These are phyloP conservation scores for Casuarina cunninghamiana DNA, from an alignment of 306 rosid species.

Conservation along the genomic window DNA sequence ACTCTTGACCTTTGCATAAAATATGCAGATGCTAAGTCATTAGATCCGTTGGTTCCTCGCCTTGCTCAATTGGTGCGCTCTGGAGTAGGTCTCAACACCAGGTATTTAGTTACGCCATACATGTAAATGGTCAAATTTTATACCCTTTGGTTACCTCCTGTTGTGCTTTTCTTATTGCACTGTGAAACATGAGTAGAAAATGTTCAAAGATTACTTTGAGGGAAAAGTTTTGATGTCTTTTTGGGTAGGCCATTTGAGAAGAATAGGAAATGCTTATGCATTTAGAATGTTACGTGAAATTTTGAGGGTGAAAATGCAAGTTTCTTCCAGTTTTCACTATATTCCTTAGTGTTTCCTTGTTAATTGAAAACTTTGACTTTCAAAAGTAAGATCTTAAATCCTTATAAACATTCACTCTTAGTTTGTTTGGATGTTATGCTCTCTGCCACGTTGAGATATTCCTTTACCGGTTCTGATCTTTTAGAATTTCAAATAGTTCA, in stretches of 20 bases:
- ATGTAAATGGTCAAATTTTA: neutral
- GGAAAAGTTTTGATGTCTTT: neutral
- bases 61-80: conserved; percentile 88
- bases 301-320: too few relatives aligned
- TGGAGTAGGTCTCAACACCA: conserved; percentile 96
- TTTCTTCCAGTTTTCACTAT: too few relatives aligned
- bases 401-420: too few relatives aligned
- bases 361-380: too few relatives aligned
- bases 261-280: neutral
- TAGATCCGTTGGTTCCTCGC: conserved; percentile 75
- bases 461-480: neutral
- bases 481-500: neutral
- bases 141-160: neutral
- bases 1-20: conserved; percentile 87
- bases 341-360: too few relatives aligned
- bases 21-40: conserved; percentile 77
- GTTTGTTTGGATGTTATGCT: too few relatives aligned
- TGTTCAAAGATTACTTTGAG: neutral
- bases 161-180: neutral
- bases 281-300: neutral
- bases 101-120: conserved; percentile 42
- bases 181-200: neutral
- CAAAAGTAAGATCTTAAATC: too few relatives aligned
- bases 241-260: neutral
- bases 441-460: too few relatives aligned